Base-by-base conservation (phyloP, 2,329 filamentous ascomycete genomes). In the Colletotrichum cuscutae region DNA sequence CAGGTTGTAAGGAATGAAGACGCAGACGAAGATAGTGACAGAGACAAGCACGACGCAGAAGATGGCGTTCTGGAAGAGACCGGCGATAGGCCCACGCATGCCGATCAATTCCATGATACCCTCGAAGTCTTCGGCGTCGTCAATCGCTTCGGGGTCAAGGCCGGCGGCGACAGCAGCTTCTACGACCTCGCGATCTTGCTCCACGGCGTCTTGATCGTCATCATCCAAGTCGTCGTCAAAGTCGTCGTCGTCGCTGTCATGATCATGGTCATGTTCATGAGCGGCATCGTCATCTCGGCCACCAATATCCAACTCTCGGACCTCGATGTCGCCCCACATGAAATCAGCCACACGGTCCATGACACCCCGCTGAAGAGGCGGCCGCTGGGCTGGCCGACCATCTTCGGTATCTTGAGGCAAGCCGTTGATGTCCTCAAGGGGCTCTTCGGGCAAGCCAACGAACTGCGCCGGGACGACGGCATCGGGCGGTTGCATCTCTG, bases 101-200 rank as follows among this genome's bases (percentile, higher is more conserved):
- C 97, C 97, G 72, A 99, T 93, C 19, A 99, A 89, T 81, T 99
- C 97, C 86, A 99, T 91, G 65, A 99, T 94, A 0, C 97, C 97
- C 80, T 99, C 97, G 19, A 99, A 91, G 79, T 99, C 97, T 82
- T 99, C 97, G 11, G 94, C 94, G 76, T 98, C 93, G 56, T 95
- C 94, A 54, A 95, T 89, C 11, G 92, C 93, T 76, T 94, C 92
- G 66, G 90, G 88, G 67, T 98, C 94, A 46, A 96, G 85, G 9
- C 89, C 93, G 19, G 90, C 91, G 61, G 89, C 90, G 24, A 88
- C 88, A n/a, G 89, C 92, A 57, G 89, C 92, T 65, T 90, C 90
- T 26, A 90, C 85, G 1, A 89, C 89, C 71, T 92, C 91, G 15
- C 84, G 88, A 68, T 90, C 89, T 53, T 84, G 85, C 24, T 84